A percentile compares a stretch with the other conserved stretches of the same genome.
phyloP scores from a whole-genome alignment of 2,329 filamentous ascomycete species.

The Apiospora malaysiana region DNA sequence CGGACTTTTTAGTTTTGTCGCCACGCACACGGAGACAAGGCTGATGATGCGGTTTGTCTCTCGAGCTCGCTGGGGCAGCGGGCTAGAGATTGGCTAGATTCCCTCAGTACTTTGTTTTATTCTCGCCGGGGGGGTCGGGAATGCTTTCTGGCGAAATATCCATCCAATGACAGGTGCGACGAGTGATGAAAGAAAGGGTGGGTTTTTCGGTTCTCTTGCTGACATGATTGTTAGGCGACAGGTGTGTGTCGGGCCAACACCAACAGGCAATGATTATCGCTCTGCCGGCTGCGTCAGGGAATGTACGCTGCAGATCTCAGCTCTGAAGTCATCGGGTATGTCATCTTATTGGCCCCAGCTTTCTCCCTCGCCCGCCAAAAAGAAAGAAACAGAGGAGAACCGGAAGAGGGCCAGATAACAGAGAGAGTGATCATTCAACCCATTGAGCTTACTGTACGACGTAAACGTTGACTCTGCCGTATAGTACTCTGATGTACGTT shows the following conservation, averaged over 20 bases:
- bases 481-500: neutral
- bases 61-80: slow-evolving; percentile 16
- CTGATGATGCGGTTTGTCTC: slow-evolving; percentile 37
- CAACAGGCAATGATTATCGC: neutral
- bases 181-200: slow-evolving; percentile 1
- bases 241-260: neutral
- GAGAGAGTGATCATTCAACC: neutral
- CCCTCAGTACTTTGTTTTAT: slow-evolving; percentile 28
- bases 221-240: neutral
- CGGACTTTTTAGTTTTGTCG: slow-evolving; percentile 29
- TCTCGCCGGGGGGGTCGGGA: slow-evolving; percentile 20
- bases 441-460: too few species aligned
- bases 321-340: slow-evolving; percentile 9
- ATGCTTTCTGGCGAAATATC: slow-evolving; percentile 2
- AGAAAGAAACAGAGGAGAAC: slow-evolving; percentile 6
- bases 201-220: neutral
- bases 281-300: neutral
- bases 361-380: neutral
- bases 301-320: neutral
- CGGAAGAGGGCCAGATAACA: neutral
- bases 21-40: slow-evolving; percentile 33
- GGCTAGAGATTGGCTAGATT: slow-evolving; percentile 26
- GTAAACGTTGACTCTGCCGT: too few species aligned
- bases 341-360: slow-evolving; percentile 12
- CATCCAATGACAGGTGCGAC: slow-evolving; percentile 1